Conservation (phyloP, 371 early-diverging fungal genomes). For the Cladochytrium tenue region DNA sequence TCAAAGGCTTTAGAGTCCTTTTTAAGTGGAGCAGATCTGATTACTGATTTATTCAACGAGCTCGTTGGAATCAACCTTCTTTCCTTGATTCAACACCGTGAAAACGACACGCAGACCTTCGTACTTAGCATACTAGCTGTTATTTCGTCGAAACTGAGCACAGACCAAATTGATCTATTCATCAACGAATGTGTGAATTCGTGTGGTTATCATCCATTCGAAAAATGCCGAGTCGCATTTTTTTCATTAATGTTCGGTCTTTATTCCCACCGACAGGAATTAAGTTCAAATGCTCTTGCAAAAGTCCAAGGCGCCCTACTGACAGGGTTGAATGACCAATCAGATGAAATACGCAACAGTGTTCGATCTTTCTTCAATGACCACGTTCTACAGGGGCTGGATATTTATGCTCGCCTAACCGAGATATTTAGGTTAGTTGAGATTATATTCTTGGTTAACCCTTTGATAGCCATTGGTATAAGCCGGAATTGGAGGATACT, state of each 20-base stretch:
- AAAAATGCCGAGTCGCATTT: slow-evolving; percentile 45
- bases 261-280: background rate
- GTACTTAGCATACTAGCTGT: slow-evolving; percentile 53
- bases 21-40: slow-evolving; percentile 46
- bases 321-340: slow-evolving; percentile 59
- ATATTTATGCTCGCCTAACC: slow-evolving; percentile 43
- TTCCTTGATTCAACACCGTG: slow-evolving; percentile 46
- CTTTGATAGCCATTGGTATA: slow-evolving; percentile 56
- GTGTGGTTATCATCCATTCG: slow-evolving; percentile 35
- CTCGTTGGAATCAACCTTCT: slow-evolving; percentile 50
- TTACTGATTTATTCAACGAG: slow-evolving; percentile 53
- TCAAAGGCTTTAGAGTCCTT: slow-evolving; percentile 56
- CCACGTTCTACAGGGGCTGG: slow-evolving; percentile 19
- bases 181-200: slow-evolving; percentile 31
- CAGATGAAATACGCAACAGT: slow-evolving; percentile 50
- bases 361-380: slow-evolving; percentile 53
- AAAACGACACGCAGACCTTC: slow-evolving; percentile 60
- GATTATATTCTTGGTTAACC: background rate
- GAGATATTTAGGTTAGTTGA: slow-evolving; percentile 45
- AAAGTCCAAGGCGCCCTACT: slow-evolving; percentile 51
- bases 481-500: slow-evolving; percentile 61
- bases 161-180: slow-evolving; percentile 44
- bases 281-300: slow-evolving; percentile 22
- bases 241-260: slow-evolving; percentile 41
- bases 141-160: slow-evolving; percentile 39